Evolutionary conservation across 352 stramenopile species (phyloP), one percentile per base, ranked within the genome.

Genomic region (Globisporangium irregulare): DNA sequence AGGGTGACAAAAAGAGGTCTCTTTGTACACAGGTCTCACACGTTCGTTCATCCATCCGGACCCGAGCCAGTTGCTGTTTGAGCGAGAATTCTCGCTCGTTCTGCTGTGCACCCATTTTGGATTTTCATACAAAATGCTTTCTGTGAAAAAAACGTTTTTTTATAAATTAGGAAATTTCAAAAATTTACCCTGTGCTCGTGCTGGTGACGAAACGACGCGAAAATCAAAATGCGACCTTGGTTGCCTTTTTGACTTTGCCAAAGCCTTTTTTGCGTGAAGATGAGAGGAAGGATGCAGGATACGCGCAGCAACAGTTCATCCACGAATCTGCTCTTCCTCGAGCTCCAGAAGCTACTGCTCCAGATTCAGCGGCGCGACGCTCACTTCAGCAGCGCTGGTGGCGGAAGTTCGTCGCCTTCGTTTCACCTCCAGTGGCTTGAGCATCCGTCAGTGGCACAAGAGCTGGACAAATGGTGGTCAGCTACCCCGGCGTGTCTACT

Each of bases 381-480:
- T n/a, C 12, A 9, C 24, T 32, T 32, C 29, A 51, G 15, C n/a
- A 58, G n/a, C 14, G 25, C 22, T 53, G 24, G 36, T 6, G 14
- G 1, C 9, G 20, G n/a, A 6, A 14, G 54, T 8, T 24, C 18
- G 18, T 60, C 54, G 10, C 18, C 6, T 25, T 32, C 3, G 18
- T 25, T 2, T 60, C 54, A 12, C 4, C 38, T 38, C 8, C 24
- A 62, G 12, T 65, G 59, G 38, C 59, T 65, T 10, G 24, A 66
- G 43, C 56, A 18, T 20, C 60, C 60, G 5, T 4, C 10, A 25
- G 25, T 66, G 12, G 43, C 25, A n/a, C 60, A 8, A 22, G 60
- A 59, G 14, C 43, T 66, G 43, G 60, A 66, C 38, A n/a, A 34
- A 1, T 66, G 60, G 60, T 59, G 60, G 60, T 25, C 25, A 34